Evolutionary conservation across 1,139 yeast species (phyloP).

Genomic region (Debaryomyces sp.): DNA sequence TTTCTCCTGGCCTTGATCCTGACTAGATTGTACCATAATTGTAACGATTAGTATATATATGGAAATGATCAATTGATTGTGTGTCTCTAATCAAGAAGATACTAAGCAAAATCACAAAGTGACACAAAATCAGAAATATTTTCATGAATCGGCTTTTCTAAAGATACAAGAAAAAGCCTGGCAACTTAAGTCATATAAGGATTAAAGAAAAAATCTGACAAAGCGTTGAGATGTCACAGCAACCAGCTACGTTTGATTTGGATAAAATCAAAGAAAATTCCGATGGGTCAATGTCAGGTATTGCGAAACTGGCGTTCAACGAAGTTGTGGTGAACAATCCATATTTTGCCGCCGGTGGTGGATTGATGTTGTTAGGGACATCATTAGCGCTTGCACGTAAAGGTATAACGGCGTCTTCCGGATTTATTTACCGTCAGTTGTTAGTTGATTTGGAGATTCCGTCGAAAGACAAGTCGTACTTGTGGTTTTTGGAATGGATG

Average conservation of each 20-base stretch:
- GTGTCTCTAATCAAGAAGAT: slow-evolving; percentile 4
- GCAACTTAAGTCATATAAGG: not conserved
- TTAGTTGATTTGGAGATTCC: slow-evolving; percentile 93
- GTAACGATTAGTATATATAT: not conserved
- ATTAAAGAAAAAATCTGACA: not conserved
- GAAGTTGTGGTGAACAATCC: slow-evolving; percentile 76
- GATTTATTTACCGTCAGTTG: slow-evolving; percentile 76
- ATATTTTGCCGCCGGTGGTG: slow-evolving; percentile 97
- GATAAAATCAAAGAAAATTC: slow-evolving; percentile 39
- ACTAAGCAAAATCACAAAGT: not conserved
- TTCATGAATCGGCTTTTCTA: slow-evolving; percentile 1
- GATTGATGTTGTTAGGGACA: slow-evolving; percentile 91
- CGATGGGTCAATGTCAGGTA: slow-evolving; percentile 42
- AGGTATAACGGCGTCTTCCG: slow-evolving; percentile 64
- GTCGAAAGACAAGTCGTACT: slow-evolving; percentile 88
- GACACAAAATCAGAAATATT: slow-evolving; percentile 1
- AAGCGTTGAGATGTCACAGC: not conserved
- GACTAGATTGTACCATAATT: slow-evolving; percentile 6
- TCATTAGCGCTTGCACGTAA: slow-evolving; percentile 77
- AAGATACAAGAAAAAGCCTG: not conserved
- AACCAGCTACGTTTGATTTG: slow-evolving; percentile 27
- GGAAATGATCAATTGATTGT: not conserved
- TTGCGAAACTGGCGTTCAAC: slow-evolving; percentile 42
- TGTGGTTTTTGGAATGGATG: slow-evolving; percentile 98
- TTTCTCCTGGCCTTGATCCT: not conserved